Conservation (phyloP, 345 rosid genomes). For the Ceriops zippeliana region DNA sequence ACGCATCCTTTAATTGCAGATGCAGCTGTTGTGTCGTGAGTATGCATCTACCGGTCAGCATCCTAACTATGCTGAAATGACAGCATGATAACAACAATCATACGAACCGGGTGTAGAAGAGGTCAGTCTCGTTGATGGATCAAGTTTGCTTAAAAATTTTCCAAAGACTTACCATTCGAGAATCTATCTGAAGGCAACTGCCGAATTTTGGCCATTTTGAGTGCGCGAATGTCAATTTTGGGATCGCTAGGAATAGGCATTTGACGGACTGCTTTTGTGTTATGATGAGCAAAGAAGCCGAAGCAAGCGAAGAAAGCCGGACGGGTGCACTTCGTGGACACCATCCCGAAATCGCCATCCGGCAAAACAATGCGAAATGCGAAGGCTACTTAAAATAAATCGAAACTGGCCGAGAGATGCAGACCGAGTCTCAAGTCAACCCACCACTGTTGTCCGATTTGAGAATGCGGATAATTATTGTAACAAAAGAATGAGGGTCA, state of each 20-base stretch:
- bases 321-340: conserved; percentile 60
- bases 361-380: conserved; percentile 91
- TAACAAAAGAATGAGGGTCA: conserved; percentile 39
- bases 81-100: too few relatives aligned
- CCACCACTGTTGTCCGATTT: conserved; percentile 58
- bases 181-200: background rate
- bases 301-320: conserved; percentile 64
- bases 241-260: background rate
- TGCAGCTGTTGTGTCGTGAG: conserved; percentile 91
- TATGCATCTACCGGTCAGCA: background rate
- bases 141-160: background rate
- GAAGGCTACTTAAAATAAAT: conserved; percentile 54
- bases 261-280: conserved; percentile 59
- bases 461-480: too few relatives aligned
- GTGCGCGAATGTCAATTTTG: background rate
- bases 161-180: too few relatives aligned
- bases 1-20: conserved; percentile 70
- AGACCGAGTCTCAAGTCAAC: conserved; percentile 17
- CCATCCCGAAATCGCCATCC: conserved; percentile 78
- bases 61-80: too few relatives aligned
- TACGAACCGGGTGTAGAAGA: too few relatives aligned
- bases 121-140: too few relatives aligned
- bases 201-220: background rate
- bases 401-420: conserved; percentile 41
- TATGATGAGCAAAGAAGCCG: conserved; percentile 50